Evolutionary conservation across 805 yeast species (phyloP).

Genomic region (Candida silvatica): DNA sequence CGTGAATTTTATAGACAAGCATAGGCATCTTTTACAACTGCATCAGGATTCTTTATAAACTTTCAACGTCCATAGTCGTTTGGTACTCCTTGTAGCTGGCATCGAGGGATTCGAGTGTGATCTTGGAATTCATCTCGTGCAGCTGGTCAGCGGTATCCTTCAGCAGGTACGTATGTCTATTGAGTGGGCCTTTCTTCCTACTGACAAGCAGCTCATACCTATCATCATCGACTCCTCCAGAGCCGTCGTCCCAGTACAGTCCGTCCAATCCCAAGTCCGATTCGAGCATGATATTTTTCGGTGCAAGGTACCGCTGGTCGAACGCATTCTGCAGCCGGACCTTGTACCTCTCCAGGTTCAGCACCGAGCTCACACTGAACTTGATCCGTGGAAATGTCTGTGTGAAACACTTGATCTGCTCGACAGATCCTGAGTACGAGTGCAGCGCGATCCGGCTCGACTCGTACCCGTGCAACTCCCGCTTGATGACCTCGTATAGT

Average conservation of each 20-base stretch:
- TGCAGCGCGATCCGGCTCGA: constrained; percentile 55
- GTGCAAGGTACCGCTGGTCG: constrained; percentile 21
- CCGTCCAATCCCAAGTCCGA: constrained; percentile 36
- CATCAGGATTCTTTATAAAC: constrained; percentile 1
- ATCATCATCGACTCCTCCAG: neutral
- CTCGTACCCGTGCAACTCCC: constrained; percentile 19
- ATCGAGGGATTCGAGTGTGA: constrained; percentile 6
- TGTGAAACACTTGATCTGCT: constrained; percentile 48
- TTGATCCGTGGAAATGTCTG: constrained; percentile 30
- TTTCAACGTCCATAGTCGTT: neutral
- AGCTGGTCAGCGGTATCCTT: constrained; percentile 6
- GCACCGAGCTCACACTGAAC: constrained; percentile 21
- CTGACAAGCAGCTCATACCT: constrained; percentile 1
- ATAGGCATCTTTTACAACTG: too few relatives aligned
- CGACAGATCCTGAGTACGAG: constrained; percentile 78
- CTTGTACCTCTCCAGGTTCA: constrained; percentile 15
- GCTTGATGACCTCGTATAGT: constrained; percentile 31
- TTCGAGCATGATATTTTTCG: constrained; percentile 35
- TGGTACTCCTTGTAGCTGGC: constrained; percentile 7
- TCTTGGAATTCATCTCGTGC: neutral
- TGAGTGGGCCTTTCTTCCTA: constrained; percentile 1
- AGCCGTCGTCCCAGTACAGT: constrained; percentile 6
- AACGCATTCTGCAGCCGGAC: constrained; percentile 7
- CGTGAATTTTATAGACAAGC: too few relatives aligned
- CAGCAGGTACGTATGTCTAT: constrained; percentile 8